Conservation (phyloP, 164 flowering plant species). For the Vitis labrusca region DNA sequence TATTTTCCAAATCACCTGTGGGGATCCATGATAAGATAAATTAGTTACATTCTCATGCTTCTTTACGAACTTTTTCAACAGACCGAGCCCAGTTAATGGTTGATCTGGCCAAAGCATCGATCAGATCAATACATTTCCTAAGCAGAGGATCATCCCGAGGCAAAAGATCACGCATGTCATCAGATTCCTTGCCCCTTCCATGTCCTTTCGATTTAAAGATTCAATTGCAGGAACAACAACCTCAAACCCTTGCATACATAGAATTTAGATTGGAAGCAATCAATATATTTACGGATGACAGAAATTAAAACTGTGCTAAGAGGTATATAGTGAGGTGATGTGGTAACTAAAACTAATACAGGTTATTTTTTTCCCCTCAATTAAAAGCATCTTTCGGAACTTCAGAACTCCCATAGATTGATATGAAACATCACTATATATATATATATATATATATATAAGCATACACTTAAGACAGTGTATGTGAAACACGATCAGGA, state of each 20-base stretch:
- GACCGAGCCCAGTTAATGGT: slow-evolving; percentile 24
- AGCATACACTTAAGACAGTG: no score
- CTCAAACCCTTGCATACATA: no score
- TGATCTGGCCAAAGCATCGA: slow-evolving; percentile 35
- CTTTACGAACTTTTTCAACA: slow-evolving; percentile 12
- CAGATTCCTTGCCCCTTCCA: slow-evolving; percentile 33
- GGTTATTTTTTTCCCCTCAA: slow-evolving; percentile 18
- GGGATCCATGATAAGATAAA: background rate
- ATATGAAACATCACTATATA: no score
- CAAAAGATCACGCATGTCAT: slow-evolving; percentile 30
- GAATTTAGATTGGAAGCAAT: no score
- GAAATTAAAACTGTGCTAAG: slow-evolving; percentile 11
- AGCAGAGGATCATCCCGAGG: slow-evolving; percentile 39
- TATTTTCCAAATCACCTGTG: background rate
- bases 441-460: no score
- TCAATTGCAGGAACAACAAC: slow-evolving; percentile 23
- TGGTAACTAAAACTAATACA: no score
- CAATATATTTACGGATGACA: no score
- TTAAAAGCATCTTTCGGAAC: no score
- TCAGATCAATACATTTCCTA: slow-evolving; percentile 35
- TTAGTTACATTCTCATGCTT: background rate
- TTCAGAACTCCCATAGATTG: no score
- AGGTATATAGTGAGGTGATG: no score
- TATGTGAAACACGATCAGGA: no score
- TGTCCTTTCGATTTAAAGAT: slow-evolving; percentile 31